Percentiles rank a stretch among this genome's conserved stretches.
Evolutionary conservation across 305 asterid species (phyloP).

Genomic region (Fraxinus sp.): DNA sequence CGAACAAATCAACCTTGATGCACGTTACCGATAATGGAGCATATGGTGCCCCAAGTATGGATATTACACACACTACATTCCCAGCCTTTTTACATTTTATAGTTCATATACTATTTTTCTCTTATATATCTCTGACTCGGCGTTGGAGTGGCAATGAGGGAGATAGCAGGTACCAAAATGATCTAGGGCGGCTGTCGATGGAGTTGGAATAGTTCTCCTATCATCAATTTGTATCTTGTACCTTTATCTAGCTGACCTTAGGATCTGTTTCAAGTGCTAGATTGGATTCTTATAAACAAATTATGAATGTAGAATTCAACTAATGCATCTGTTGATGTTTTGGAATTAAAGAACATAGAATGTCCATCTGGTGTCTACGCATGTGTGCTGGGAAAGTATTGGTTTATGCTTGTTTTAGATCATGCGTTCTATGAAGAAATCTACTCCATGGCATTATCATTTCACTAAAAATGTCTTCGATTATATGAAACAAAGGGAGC

Average conservation of each 20-base stretch:
- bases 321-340: background rate
- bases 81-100: background rate
- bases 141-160: background rate
- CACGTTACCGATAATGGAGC: background rate
- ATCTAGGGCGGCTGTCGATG: background rate
- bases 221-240: background rate
- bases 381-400: background rate
- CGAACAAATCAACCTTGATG: background rate
- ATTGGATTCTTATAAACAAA: background rate
- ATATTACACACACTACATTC: background rate
- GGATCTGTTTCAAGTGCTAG: background rate
- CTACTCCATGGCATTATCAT: background rate
- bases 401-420: background rate
- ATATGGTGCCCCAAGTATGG: background rate
- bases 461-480: background rate
- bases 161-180: background rate
- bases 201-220: background rate
- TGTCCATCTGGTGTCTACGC: background rate
- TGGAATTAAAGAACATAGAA: background rate
- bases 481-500: slow-evolving; percentile 15
- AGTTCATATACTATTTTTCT: background rate
- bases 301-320: background rate
- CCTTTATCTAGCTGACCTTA: background rate
- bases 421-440: background rate
- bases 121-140: background rate